These are phyloP conservation scores for Saccharomycopsis synnaedendra DNA, from an alignment of 805 yeast genomes.

Conservation along the genomic window DNA sequence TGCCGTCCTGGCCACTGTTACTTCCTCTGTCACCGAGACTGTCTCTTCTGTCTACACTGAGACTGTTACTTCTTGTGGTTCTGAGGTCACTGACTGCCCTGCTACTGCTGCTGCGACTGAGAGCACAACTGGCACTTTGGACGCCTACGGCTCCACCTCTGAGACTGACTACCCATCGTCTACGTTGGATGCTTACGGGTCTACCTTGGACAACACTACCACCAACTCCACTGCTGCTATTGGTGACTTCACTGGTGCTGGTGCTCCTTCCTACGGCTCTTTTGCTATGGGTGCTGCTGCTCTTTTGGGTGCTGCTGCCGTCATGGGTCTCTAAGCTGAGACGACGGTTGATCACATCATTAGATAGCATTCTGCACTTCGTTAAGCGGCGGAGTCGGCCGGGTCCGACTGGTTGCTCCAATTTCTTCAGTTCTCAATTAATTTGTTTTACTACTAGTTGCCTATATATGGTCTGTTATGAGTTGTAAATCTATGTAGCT, in stretches of 20 bases:
- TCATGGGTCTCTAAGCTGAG: conserved; percentile 13
- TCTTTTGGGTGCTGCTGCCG: conserved; percentile 12
- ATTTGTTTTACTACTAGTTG: too few species aligned
- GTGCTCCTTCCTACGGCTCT: conserved; percentile 1
- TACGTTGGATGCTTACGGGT: conserved; percentile 11
- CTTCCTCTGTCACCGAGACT: conserved; percentile 20
- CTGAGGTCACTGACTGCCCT: conserved; percentile 18
- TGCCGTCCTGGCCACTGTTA: conserved; percentile 22
- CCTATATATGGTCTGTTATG: too few species aligned
- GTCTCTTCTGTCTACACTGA: conserved; percentile 14
- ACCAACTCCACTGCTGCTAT: background rate
- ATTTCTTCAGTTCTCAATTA: too few species aligned
- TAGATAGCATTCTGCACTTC: background rate
- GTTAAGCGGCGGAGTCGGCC: background rate
- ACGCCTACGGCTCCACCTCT: conserved; percentile 12
- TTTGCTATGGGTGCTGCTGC: conserved; percentile 11
- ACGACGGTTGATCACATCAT: background rate
- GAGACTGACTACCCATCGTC: conserved; percentile 3
- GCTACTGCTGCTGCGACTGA: conserved; percentile 3
- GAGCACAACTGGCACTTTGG: conserved; percentile 8
- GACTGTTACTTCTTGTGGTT: conserved; percentile 20
- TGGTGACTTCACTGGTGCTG: conserved; percentile 1
- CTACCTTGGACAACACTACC: conserved; percentile 6
- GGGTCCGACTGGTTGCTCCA: too few species aligned
- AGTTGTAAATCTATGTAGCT: too few species aligned